These are phyloP conservation scores for Auriculariales sp. DNA, from an alignment of 768 basidiomycete species.

Conservation along the genomic window DNA sequence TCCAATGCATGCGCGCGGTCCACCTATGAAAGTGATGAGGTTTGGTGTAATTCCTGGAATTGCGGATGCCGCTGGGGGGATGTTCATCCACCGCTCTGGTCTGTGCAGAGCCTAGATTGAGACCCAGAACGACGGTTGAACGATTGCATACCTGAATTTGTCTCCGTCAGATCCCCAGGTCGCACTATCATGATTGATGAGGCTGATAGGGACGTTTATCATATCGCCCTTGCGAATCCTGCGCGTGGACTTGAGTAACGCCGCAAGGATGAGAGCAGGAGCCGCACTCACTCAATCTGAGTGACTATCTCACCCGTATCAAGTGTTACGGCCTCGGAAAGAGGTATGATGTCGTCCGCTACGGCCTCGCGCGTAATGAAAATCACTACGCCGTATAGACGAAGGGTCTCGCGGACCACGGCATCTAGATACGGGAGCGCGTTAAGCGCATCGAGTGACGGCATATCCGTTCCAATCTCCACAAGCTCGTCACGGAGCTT, in stretches of 20 bases:
- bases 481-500: slow-evolving; percentile 18
- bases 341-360: slow-evolving; percentile 36
- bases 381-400: slow-evolving; percentile 42
- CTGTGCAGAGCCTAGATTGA: background rate
- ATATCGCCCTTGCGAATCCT: slow-evolving; percentile 6
- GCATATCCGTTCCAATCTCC: slow-evolving; percentile 4
- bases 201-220: slow-evolving; percentile 14
- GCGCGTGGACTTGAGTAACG: slow-evolving; percentile 8
- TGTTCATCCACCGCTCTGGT: slow-evolving; percentile 4
- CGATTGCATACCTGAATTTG: slow-evolving; percentile 12
- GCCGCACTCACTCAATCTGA: too few species aligned
- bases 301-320: too few species aligned
- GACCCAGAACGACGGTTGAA: background rate
- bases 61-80: background rate
- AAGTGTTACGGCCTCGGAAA: too few species aligned
- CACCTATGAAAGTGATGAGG: slow-evolving; percentile 4
- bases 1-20: slow-evolving; percentile 10
- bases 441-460: slow-evolving; percentile 16
- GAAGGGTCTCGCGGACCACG: slow-evolving; percentile 42
- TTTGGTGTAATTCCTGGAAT: slow-evolving; percentile 2
- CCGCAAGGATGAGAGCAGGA: background rate
- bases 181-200: slow-evolving; percentile 14
- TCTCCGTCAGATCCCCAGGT: slow-evolving; percentile 23
- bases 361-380: slow-evolving; percentile 24
- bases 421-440: slow-evolving; percentile 44